A percentile compares a stretch with the other conserved stretches of the same genome.
These are phyloP conservation scores for Colletotrichum sp. DNA, from an alignment of 2,329 filamentous ascomycete species.

Conservation along the genomic window DNA sequence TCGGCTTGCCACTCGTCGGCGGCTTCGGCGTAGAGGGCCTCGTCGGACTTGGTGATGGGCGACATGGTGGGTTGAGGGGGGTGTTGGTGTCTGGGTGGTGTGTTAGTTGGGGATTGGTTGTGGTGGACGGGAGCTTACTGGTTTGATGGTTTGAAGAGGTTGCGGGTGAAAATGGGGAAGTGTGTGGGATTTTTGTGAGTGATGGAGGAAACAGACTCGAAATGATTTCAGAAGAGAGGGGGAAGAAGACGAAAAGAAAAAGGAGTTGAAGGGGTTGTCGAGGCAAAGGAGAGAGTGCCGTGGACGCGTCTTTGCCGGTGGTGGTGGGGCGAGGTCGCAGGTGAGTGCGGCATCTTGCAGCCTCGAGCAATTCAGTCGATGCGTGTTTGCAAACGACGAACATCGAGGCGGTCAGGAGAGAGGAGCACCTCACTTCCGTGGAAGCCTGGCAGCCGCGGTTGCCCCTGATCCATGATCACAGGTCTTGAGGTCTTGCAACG, in stretches of 20 bases:
- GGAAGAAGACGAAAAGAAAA: not conserved
- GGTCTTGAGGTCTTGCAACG: not conserved
- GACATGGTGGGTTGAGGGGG: not conserved
- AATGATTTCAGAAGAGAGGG: fast-evolving
- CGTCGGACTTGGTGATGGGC: not conserved
- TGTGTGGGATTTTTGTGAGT: fast-evolving
- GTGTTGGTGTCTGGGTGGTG: not conserved
- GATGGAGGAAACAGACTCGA: not conserved
- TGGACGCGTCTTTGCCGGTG: not conserved
- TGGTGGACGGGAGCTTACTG: not conserved
- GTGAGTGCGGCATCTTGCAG: not conserved
- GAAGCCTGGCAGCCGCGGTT: not conserved
- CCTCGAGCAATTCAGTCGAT: not conserved
- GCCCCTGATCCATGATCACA: not conserved
- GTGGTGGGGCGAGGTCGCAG: fast-evolving
- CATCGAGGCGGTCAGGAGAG: not conserved
- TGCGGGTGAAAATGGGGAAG: not conserved
- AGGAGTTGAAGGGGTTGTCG: not conserved
- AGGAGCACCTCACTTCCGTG: fast-evolving
- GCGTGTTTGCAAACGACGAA: not conserved
- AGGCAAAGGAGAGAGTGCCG: not conserved
- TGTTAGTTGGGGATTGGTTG: fast-evolving
- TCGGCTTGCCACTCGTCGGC: not conserved
- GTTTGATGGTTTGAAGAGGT: fast-evolving
- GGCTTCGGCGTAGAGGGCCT: not conserved